Base-by-base conservation (phyloP, 768 basidiomycete species). In the Leccinum fibrillosum region DNA sequence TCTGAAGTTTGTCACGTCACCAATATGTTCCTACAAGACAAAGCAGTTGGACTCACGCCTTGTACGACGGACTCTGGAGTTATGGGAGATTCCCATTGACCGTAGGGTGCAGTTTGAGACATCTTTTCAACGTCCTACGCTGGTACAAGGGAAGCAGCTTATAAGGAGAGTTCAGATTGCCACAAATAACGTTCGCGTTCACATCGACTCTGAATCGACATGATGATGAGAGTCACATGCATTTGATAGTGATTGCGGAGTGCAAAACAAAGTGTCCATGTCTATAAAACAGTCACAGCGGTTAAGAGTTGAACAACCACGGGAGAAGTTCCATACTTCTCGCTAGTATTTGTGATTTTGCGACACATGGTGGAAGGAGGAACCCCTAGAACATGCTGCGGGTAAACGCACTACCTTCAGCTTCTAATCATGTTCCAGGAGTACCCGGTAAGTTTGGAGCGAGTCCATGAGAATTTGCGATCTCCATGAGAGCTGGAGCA, bases 71-170 rank as follows among this genome's bases (percentile, higher is more conserved):
- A 71, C 47, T 84, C 80, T n/a, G 82, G 73, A 1, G 80, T 78
- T 56, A 88, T 78, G 4, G 82, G 78, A 2, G 85, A 85, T 7
- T 74, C 69, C 86, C 88, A 89, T 21, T 80, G 80, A 25, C 86
- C 88, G 64, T 78, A 89, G 0, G 85, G 82, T 7, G 84, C 82
- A 0, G 57, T 65, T 51, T 50, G 56, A 19, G 63, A 58, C 68
- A 69, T 69, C 0, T 32, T 52, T 39, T 39, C 39, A n/a, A 37
- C 9, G 39, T 5, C 17, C 39, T 39, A n/a, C 17, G 34, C 34
- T 15, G 34, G 34, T 35, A 15, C 3, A 39, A 3, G 3, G 35
- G 35, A 17, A 37, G 35, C 4, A 12, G 15, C 2, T 23, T 23
- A 4, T 30, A 19, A 52, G 17, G 9, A 3, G 25, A 11, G n/a